These are phyloP conservation scores for Apiospora malaysiana DNA, from an alignment of 2,329 filamentous ascomycete genomes.

Conservation along the genomic window DNA sequence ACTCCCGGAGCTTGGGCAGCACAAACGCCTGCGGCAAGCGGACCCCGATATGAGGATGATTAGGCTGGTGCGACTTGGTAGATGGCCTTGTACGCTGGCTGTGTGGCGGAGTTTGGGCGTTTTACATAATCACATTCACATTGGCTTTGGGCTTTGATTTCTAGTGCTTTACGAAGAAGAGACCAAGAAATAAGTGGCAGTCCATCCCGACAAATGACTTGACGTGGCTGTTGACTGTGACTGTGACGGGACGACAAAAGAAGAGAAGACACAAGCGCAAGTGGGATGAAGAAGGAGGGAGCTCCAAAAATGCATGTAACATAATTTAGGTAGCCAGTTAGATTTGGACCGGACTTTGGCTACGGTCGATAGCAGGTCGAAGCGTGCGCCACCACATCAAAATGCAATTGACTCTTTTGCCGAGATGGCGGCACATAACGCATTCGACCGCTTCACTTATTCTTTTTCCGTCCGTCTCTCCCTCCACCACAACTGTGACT, in stretches of 20 bases:
- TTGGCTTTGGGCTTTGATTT: constrained; percentile 13
- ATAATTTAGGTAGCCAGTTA: background rate
- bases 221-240: background rate
- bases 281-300: background rate
- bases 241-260: background rate
- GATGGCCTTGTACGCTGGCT: background rate
- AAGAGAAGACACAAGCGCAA: background rate
- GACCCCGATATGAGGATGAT: constrained; percentile 41
- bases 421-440: background rate
- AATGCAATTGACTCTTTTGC: constrained; percentile 2
- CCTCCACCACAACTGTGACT: background rate
- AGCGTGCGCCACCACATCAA: background rate
- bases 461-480: too few species aligned
- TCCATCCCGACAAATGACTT: background rate
- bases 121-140: constrained; percentile 12
- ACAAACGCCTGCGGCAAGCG: constrained; percentile 38
- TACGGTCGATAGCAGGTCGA: background rate
- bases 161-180: background rate
- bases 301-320: background rate
- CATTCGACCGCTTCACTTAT: background rate
- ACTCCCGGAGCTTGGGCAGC: constrained; percentile 59
- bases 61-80: background rate
- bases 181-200: background rate
- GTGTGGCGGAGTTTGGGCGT: background rate
- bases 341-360: background rate